A percentile compares a stretch with the other conserved stretches of the same genome.
phyloP scores from a whole-genome alignment of 768 basidiomycete species.

The Phlebiopsis flavidoalba region DNA sequence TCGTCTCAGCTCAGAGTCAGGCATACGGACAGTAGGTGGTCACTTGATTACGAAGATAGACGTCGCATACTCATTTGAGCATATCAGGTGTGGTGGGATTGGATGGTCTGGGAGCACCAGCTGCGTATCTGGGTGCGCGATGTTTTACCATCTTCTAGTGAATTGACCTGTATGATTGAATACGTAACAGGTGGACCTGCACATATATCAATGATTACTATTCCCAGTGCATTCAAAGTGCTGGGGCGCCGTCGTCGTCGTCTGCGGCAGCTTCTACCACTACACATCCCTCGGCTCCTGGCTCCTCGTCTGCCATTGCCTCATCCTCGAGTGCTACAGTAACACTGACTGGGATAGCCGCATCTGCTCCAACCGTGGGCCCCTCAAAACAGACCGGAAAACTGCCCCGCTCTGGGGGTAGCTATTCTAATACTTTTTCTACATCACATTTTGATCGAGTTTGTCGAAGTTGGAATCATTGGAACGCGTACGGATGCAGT shows the following conservation, averaged over 20 bases:
- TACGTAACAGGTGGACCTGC: constrained; percentile 29
- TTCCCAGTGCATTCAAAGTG: constrained; percentile 31
- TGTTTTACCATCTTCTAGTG: not conserved
- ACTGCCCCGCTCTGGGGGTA: constrained; percentile 41
- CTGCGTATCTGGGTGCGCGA: constrained; percentile 25
- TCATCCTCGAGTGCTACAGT: not conserved
- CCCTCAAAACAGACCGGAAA: constrained; percentile 38
- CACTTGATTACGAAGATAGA: not conserved
- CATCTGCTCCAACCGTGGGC: constrained; percentile 34
- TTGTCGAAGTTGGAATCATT: constrained; percentile 41
- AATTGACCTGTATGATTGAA: not conserved
- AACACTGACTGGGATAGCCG: constrained; percentile 27
- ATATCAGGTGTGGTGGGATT: constrained; percentile 26
- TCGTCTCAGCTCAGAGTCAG: not conserved
- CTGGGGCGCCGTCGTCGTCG: not conserved
- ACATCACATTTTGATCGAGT: not conserved
- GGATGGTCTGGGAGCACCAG: constrained; percentile 31
- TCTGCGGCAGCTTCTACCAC: not conserved
- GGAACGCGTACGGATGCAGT: constrained; percentile 47
- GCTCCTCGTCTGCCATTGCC: not conserved
- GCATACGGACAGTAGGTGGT: not conserved
- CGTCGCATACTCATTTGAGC: not conserved
- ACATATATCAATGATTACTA: constrained; percentile 30
- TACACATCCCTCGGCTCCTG: not conserved
- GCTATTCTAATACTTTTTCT: constrained; percentile 17